Conservation (phyloP, 805 yeast species). For the Tetrapisispora taiwanensis region DNA sequence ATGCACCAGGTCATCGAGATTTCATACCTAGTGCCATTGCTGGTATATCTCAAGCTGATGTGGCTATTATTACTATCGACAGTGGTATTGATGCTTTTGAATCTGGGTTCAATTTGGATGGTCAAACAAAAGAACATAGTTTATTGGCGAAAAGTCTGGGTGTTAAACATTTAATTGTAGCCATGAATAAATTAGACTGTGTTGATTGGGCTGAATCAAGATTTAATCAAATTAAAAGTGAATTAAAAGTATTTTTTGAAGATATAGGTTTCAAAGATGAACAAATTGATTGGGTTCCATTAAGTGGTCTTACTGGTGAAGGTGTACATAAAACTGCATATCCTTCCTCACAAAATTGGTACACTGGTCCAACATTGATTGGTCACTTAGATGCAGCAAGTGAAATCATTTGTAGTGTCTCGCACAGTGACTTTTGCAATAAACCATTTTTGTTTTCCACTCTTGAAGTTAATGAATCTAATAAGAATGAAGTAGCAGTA, state of each 20-base stretch:
- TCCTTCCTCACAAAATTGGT: slow-evolving; percentile 60
- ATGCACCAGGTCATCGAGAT: slow-evolving; percentile 99
- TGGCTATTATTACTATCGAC: slow-evolving; percentile 89
- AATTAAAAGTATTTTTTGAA: slow-evolving; percentile 62
- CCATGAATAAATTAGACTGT: slow-evolving; percentile 80
- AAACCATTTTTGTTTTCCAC: slow-evolving; percentile 49
- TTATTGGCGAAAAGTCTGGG: slow-evolving; percentile 94
- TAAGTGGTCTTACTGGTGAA: slow-evolving; percentile 93
- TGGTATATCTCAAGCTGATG: slow-evolving; percentile 98
- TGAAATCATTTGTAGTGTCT: slow-evolving; percentile 7
- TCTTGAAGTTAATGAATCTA: slow-evolving; percentile 48
- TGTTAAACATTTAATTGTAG: slow-evolving; percentile 80
- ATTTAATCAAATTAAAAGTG: slow-evolving; percentile 81
- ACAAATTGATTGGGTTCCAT: slow-evolving; percentile 85
- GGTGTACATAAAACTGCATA: slow-evolving; percentile 77
- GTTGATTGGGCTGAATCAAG: slow-evolving; percentile 90
- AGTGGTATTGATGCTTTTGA: slow-evolving; percentile 98
- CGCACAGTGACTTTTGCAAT: slow-evolving; percentile 20
- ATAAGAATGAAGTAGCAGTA: slow-evolving; percentile 39
- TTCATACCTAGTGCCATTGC: slow-evolving; percentile 98
- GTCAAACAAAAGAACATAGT: slow-evolving; percentile 97
- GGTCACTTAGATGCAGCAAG: slow-evolving; percentile 58
- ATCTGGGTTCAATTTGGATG: slow-evolving; percentile 96
- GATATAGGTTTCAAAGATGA: slow-evolving; percentile 79
- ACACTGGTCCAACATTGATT: slow-evolving; percentile 76